These are phyloP conservation scores for Mycena venus DNA, from an alignment of 768 basidiomycete species.

Conservation along the genomic window DNA sequence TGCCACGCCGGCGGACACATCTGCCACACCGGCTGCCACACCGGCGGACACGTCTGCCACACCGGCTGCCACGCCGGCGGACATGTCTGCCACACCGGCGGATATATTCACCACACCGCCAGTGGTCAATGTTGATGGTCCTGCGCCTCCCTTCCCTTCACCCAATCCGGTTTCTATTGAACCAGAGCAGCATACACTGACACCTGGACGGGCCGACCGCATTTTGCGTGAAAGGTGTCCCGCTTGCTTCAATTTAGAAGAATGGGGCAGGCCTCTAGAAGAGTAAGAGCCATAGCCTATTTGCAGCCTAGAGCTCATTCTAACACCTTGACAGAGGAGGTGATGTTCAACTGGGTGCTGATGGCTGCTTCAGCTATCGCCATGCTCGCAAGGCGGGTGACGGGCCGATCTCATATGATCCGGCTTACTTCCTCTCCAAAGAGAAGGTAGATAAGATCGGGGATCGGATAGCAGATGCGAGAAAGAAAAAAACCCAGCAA, in stretches of 20 bases:
- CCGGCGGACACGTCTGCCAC: too few relatives aligned
- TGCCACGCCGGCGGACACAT: not conserved
- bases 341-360: slow-evolving; percentile 52
- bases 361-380: slow-evolving; percentile 56
- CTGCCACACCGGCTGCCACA: too few relatives aligned
- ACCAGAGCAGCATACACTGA: not conserved
- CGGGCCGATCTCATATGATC: slow-evolving; percentile 47
- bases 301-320: not conserved
- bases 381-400: slow-evolving; percentile 48
- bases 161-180: too few relatives aligned
- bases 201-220: slow-evolving; percentile 23
- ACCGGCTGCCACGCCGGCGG: too few relatives aligned
- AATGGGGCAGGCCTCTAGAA: slow-evolving; percentile 38
- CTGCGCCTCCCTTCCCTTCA: too few relatives aligned
- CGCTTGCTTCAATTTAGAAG: slow-evolving; percentile 47
- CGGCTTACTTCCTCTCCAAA: slow-evolving; percentile 50
- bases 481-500: slow-evolving; percentile 31
- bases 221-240: slow-evolving; percentile 47
- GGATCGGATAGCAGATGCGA: slow-evolving; percentile 35
- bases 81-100: too few relatives aligned
- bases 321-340: slow-evolving; percentile 42
- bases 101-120: too few relatives aligned
- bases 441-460: slow-evolving; percentile 48
- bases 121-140: too few relatives aligned
- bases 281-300: slow-evolving; percentile 29